A percentile compares a stretch with the other conserved stretches of the same genome.
Evolutionary conservation across 2,329 filamentous ascomycete genomes (phyloP).

Genomic region (Sporothrix protearum): DNA sequence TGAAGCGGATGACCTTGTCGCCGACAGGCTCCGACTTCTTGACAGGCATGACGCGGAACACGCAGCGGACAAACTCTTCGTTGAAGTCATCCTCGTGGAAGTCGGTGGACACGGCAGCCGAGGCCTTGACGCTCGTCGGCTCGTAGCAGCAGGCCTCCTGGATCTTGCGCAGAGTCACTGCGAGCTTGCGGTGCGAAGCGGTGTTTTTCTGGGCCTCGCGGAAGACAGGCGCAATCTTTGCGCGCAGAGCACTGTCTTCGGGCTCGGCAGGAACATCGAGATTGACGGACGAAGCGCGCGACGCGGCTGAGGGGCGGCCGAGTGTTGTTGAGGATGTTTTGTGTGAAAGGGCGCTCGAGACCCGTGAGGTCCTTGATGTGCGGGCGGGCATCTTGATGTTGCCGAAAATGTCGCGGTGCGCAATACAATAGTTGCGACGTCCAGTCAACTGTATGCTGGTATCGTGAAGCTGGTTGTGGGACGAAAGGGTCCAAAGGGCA

Average conservation of each 20-base stretch:
- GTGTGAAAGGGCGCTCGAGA: slow-evolving; percentile 39
- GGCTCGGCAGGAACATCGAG: slow-evolving; percentile 66
- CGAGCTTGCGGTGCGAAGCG: slow-evolving; percentile 83
- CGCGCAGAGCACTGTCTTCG: slow-evolving; percentile 65
- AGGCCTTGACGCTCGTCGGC: slow-evolving; percentile 44
- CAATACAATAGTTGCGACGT: not conserved
- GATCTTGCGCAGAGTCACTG: slow-evolving; percentile 81
- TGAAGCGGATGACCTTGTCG: slow-evolving; percentile 79
- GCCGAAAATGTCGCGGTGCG: slow-evolving; percentile 12
- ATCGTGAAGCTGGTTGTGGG: not conserved
- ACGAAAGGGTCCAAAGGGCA: not conserved
- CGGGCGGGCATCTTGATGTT: slow-evolving; percentile 47
- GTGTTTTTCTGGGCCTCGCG: slow-evolving; percentile 83
- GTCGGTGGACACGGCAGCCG: slow-evolving; percentile 51
- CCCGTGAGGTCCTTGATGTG: slow-evolving; percentile 47
- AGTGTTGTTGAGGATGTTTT: slow-evolving; percentile 40
- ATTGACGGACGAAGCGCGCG: slow-evolving; percentile 45
- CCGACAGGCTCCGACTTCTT: slow-evolving; percentile 90
- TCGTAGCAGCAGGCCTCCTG: slow-evolving; percentile 80
- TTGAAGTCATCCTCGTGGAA: slow-evolving; percentile 87
- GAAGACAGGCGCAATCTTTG: slow-evolving; percentile 69
- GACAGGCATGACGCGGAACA: slow-evolving; percentile 75
- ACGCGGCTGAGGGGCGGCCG: slow-evolving; percentile 45
- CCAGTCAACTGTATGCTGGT: not conserved
- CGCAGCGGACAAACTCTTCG: slow-evolving; percentile 75